Conservation (phyloP, 352 stramenopile species). For the Phytophthora hibernalis region DNA sequence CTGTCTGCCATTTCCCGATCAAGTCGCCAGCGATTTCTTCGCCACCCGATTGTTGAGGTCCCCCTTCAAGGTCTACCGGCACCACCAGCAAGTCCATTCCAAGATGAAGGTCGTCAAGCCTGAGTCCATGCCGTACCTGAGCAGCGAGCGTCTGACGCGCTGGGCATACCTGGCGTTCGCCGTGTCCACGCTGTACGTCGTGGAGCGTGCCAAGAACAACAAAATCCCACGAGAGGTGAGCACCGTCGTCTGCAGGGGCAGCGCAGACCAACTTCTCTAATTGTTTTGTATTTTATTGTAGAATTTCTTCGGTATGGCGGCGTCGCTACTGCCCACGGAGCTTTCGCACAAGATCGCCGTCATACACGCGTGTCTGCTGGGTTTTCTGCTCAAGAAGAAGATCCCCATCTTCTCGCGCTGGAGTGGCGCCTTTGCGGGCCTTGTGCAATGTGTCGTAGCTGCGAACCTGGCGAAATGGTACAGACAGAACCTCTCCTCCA, state of each 20-base stretch:
- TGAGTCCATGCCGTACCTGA: slow-evolving; percentile 27
- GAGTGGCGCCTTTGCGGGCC: slow-evolving; percentile 51
- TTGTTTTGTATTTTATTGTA: slow-evolving; percentile 20
- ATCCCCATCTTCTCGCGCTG: slow-evolving; percentile 59
- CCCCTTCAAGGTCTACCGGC: slow-evolving; percentile 26
- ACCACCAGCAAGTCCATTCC: neutral
- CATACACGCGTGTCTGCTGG: slow-evolving; percentile 46
- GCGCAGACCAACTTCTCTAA: slow-evolving; percentile 7
- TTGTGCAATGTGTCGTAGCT: slow-evolving; percentile 56
- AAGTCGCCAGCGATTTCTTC: too few species aligned
- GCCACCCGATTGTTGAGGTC: too few species aligned
- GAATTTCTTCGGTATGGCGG: slow-evolving; percentile 54
- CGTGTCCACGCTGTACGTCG: slow-evolving; percentile 47
- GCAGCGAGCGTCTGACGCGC: slow-evolving; percentile 41
- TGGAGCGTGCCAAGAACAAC: slow-evolving; percentile 51
- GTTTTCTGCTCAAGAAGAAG: slow-evolving; percentile 50
- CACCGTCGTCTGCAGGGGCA: neutral
- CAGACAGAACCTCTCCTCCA: slow-evolving; percentile 51
- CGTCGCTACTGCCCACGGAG: slow-evolving; percentile 55
- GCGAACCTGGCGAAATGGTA: slow-evolving; percentile 52
- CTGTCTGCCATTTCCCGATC: slow-evolving; percentile 24
- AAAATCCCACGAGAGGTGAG: slow-evolving; percentile 49
- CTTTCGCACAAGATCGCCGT: slow-evolving; percentile 59
- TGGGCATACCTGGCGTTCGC: slow-evolving; percentile 53
- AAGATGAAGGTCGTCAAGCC: slow-evolving; percentile 44